Evolutionary conservation across 2,329 filamentous ascomycete species (phyloP), one percentile per base, ranked within the genome.

Genomic region (Colletotrichum chrysophilum): DNA sequence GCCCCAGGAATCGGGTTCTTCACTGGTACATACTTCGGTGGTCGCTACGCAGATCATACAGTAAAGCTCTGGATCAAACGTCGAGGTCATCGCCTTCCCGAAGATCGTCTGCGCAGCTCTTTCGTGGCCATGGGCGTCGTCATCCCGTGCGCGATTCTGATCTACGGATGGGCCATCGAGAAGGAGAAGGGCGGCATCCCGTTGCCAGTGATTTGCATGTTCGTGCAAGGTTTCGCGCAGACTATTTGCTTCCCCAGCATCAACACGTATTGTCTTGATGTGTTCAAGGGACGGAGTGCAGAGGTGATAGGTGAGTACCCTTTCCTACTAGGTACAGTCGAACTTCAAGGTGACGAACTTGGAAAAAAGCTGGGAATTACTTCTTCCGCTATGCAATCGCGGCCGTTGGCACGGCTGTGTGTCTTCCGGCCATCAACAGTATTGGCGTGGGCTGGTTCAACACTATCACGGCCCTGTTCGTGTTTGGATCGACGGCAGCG

Each of bases 391-490:
- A 96, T 82, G 81, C 95, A 6, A 94, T 96, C 78, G 94, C 92
- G 1, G 94, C 94, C 12, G 84, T 91, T 4, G 94, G 91, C 0
- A 94, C 92, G 5, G 94, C 93, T 0, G 90, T 91, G 2, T 94
- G 94, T 73, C 86, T 97, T 74, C 95, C 95, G 0, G 93, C 93
- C 1, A 89, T 96, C 14, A 87, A 96, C 74, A 86, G 84, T 32
- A 93, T 97, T 66, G 95, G 95, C 4, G 92, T 96, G 0, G 95
- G 95, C 0, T 96, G 94, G 94, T 96, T 96, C 82, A 93, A 90
- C 60, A 96, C 94, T 2, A 93, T 96, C 75, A 86, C 74, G 1
- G 74, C 74, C 3, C 10, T 76, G 1, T 76, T 76, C 4, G 70
- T 76, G 4, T 69, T 74, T 5, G 71, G 52, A 1, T 34, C 74